Evolutionary conservation across 305 asterid genomes (phyloP).

Genomic region (Lippia alba): DNA sequence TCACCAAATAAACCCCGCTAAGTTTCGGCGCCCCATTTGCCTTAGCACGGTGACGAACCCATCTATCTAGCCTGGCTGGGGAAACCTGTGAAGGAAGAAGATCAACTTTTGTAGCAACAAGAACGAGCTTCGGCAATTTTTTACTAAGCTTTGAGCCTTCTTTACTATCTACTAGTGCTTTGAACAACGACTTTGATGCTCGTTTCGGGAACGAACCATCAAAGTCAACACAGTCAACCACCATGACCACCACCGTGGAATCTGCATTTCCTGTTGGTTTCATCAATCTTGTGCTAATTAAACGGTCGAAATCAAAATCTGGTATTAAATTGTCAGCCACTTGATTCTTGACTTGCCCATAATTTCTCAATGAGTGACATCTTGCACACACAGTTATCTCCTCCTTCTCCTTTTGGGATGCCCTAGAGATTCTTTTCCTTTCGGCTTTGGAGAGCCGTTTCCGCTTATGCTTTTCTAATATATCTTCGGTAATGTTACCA

Average conservation of each 20-base stretch:
- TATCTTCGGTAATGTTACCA: conserved; percentile 88
- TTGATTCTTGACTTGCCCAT: conserved; percentile 88
- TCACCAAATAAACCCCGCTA: conserved; percentile 87
- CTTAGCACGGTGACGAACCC: conserved; percentile 90
- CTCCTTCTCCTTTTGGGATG: conserved; percentile 61
- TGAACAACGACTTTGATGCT: conserved; percentile 83
- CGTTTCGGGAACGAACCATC: conserved; percentile 95
- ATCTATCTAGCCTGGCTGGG: conserved; percentile 82
- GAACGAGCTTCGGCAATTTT: conserved; percentile 83
- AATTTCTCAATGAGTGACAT: conserved; percentile 85
- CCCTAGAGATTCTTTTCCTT: conserved; percentile 71
- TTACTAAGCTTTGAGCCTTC: conserved; percentile 58
- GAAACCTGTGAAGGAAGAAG: conserved; percentile 94
- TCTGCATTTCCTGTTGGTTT: conserved; percentile 86
- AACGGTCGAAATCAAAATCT: conserved; percentile 84
- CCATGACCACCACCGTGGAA: conserved; percentile 87
- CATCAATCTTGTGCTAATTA: conserved; percentile 76
- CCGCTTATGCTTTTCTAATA: conserved; percentile 58
- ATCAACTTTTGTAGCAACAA: conserved; percentile 94
- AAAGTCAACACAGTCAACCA: conserved; percentile 91
- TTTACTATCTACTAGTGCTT: conserved; percentile 57
- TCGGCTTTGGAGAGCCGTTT: conserved; percentile 71
- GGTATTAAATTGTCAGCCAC: conserved; percentile 83
- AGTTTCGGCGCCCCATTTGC: conserved; percentile 90
- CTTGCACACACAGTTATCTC: conserved; percentile 88